A percentile compares a stretch with the other conserved stretches of the same genome.
phyloP scores from a whole-genome alignment of 371 early-diverging fungal species.

The Mortierella sp. region DNA sequence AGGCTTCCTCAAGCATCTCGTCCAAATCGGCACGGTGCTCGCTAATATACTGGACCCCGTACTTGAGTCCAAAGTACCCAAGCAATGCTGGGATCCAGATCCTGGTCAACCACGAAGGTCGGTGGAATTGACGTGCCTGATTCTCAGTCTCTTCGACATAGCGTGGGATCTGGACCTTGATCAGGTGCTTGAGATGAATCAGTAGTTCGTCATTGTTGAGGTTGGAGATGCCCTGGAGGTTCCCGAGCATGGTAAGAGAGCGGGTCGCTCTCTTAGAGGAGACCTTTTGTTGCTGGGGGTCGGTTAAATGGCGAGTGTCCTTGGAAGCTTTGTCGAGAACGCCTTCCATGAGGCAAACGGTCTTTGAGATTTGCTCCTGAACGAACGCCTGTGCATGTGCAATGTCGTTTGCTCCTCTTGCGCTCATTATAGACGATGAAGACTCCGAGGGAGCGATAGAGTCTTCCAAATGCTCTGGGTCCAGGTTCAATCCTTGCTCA shows the following conservation, averaged over 20 bases:
- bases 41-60: conserved; percentile 58
- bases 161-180: conserved; percentile 37
- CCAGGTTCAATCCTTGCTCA: conserved; percentile 54
- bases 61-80: conserved; percentile 60
- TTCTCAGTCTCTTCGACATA: conserved; percentile 44
- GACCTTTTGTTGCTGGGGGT: conserved; percentile 35
- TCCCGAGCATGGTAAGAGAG: conserved; percentile 46
- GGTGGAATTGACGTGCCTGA: conserved; percentile 29
- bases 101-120: conserved; percentile 42
- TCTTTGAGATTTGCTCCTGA: conserved; percentile 54
- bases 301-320: conserved; percentile 29
- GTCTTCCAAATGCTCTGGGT: conserved; percentile 42
- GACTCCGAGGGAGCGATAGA: conserved; percentile 4
- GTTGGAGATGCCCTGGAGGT: conserved; percentile 29
- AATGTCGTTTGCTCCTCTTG: conserved; percentile 11
- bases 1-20: conserved; percentile 62
- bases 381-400: conserved; percentile 34
- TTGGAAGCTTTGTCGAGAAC: conserved; percentile 47
- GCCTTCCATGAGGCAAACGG: conserved; percentile 49
- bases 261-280: conserved; percentile 35
- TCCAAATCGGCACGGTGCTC: conserved; percentile 67
- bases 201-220: conserved; percentile 23
- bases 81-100: conserved; percentile 42
- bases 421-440: conserved; percentile 2
- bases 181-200: conserved; percentile 34